phyloP scores from a whole-genome alignment of 208 protist genomes.

The Trypanosoma caninum region DNA sequence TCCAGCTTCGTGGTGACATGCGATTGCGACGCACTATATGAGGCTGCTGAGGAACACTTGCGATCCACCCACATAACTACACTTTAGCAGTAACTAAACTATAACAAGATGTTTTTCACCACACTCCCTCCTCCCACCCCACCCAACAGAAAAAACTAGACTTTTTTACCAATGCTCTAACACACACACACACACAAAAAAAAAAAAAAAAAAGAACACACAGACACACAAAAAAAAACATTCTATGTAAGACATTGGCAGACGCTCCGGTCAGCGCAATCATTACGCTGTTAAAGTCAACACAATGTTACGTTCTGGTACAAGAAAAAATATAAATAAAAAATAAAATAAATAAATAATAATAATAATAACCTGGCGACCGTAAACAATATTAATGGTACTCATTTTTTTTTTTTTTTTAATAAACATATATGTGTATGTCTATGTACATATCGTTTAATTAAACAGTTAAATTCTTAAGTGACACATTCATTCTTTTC shows the following conservation, averaged over 20 bases:
- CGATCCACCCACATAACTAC: too few species aligned
- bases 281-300: too few species aligned
- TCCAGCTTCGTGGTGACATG: too few species aligned
- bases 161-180: neutral
- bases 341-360: neutral
- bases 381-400: neutral
- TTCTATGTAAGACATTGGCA: too few species aligned
- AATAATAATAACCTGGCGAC: neutral
- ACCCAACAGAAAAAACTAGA: slow-evolving; percentile 3
- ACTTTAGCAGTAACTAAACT: too few species aligned
- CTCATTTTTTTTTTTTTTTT: slow-evolving; percentile 5
- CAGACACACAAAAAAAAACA: neutral
- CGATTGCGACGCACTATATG: too few species aligned
- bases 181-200: slow-evolving; percentile 2
- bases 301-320: neutral
- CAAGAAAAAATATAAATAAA: slow-evolving; percentile 10
- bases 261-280: too few species aligned
- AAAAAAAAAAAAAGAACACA: slow-evolving; percentile 8
- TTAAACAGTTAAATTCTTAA: neutral
- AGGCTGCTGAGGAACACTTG: too few species aligned
- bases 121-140: too few species aligned
- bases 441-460: neutral
- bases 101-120: too few species aligned
- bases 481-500: slow-evolving; percentile 28
- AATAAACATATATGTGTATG: neutral